Evolutionary conservation across 116 monocot species (phyloP).

Genomic region (Posidonia oceanica): DNA sequence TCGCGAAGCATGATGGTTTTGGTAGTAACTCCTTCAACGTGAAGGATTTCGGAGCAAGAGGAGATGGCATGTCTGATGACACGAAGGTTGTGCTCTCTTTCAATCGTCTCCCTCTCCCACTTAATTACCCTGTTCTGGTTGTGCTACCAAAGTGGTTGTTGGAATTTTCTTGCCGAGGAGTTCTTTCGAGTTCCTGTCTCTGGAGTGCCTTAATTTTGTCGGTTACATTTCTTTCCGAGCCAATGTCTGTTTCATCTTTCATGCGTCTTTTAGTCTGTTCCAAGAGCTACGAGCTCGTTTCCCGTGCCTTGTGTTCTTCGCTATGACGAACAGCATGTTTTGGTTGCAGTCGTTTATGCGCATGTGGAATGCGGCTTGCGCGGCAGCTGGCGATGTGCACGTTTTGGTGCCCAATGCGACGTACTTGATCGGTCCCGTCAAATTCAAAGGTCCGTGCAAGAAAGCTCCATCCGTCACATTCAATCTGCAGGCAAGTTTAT

Average conservation of each 20-base stretch:
- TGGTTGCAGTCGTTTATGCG: slow-evolving; percentile 1
- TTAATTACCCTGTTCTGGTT: background rate
- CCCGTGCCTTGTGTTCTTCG: background rate
- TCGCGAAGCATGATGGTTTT: too few species aligned
- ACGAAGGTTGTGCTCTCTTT: background rate
- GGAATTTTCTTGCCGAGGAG: background rate
- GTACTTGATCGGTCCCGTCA: slow-evolving; percentile 30
- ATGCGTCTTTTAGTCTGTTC: background rate
- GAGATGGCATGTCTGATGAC: slow-evolving; percentile 6
- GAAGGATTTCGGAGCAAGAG: slow-evolving; percentile 2
- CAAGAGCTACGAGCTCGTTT: background rate
- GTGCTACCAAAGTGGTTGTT: background rate
- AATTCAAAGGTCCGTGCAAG: slow-evolving; percentile 41
- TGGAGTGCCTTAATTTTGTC: too few species aligned
- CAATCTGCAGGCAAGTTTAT: slow-evolving; percentile 17
- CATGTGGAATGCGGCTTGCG: slow-evolving; percentile 38
- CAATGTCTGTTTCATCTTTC: too few species aligned
- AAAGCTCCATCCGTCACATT: slow-evolving; percentile 17
- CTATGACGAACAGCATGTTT: background rate
- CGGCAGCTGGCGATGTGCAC: slow-evolving; percentile 9
- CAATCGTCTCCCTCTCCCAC: background rate
- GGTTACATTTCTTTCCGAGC: too few species aligned
- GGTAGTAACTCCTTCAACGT: slow-evolving; percentile 5
- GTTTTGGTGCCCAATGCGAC: slow-evolving; percentile 22
- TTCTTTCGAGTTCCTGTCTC: too few species aligned